A percentile compares a stretch with the other conserved stretches of the same genome.
phyloP scores from a whole-genome alignment of 371 early-diverging fungal genomes.

The Entomophthora muscae region DNA sequence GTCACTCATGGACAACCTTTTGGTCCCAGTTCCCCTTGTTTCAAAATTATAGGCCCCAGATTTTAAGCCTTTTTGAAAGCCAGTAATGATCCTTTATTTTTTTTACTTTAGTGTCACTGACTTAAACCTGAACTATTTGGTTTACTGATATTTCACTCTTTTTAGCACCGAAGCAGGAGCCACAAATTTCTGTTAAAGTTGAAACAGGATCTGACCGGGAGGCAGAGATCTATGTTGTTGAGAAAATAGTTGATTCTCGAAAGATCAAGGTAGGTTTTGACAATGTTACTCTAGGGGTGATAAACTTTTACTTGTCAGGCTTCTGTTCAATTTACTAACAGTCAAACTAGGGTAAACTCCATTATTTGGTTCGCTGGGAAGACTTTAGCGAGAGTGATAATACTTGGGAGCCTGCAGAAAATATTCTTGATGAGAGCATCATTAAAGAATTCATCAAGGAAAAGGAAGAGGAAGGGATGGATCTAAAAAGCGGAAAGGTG shows the following conservation, averaged over 20 bases:
- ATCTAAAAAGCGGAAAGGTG: neutral
- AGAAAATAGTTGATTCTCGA: slow-evolving; percentile 6
- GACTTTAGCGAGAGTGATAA: slow-evolving; percentile 10
- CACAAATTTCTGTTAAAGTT: too few relatives aligned
- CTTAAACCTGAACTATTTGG: too few relatives aligned
- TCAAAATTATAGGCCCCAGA: too few relatives aligned
- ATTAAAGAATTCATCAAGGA: slow-evolving; percentile 12
- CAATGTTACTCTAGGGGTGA: neutral
- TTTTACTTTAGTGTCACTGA: too few relatives aligned
- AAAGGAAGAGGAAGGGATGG: slow-evolving; percentile 6
- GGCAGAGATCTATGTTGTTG: neutral
- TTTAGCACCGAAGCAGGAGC: too few relatives aligned
- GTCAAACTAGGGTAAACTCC: slow-evolving; percentile 10
- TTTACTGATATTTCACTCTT: too few relatives aligned
- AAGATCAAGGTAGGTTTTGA: neutral
- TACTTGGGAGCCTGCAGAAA: slow-evolving; percentile 11
- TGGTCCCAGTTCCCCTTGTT: too few relatives aligned
- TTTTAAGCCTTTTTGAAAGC: too few relatives aligned
- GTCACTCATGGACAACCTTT: too few relatives aligned
- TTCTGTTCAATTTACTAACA: too few relatives aligned
- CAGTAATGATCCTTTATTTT: too few relatives aligned
- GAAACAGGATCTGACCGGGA: too few relatives aligned
- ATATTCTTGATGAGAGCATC: slow-evolving; percentile 7
- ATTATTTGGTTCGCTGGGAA: slow-evolving; percentile 14
- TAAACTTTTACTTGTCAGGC: neutral